Percentiles rank a stretch among this genome's conserved stretches.
phyloP scores from a whole-genome alignment of 129 eudicot species.

The Centaurea solstitialis region DNA sequence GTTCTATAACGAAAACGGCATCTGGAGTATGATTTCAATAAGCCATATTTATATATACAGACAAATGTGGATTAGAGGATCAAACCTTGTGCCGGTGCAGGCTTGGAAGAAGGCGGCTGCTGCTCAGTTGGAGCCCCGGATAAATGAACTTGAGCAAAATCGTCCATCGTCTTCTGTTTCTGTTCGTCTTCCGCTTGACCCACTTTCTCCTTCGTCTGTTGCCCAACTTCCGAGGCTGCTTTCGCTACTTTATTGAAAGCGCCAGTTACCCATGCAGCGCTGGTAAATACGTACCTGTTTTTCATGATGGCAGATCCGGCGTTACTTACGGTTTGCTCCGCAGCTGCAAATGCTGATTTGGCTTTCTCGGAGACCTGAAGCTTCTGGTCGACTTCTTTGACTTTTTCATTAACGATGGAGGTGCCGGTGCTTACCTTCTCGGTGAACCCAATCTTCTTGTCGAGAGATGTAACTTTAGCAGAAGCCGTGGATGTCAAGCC shows the following conservation, averaged over 20 bases:
- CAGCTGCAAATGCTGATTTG: slow-evolving; percentile 69
- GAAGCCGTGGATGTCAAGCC: slow-evolving; percentile 65
- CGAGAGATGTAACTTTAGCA: slow-evolving; percentile 66
- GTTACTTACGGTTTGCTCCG: slow-evolving; percentile 68
- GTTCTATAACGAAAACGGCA: background rate
- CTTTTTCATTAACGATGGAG: slow-evolving; percentile 64
- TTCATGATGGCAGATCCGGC: slow-evolving; percentile 87
- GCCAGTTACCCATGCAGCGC: slow-evolving; percentile 71
- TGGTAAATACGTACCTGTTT: slow-evolving; percentile 60
- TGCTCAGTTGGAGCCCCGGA: slow-evolving; percentile 54
- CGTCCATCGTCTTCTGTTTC: slow-evolving; percentile 66
- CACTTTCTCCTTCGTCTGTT: slow-evolving; percentile 76
- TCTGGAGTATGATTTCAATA: background rate
- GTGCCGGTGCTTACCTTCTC: slow-evolving; percentile 72
- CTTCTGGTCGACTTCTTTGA: slow-evolving; percentile 69
- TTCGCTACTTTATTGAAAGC: slow-evolving; percentile 66
- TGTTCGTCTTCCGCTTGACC: slow-evolving; percentile 52
- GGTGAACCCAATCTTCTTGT: slow-evolving; percentile 68
- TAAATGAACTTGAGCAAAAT: slow-evolving; percentile 69
- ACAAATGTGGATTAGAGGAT: slow-evolving; percentile 42
- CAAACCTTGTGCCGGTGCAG: slow-evolving; percentile 72
- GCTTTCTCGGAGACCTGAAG: slow-evolving; percentile 81
- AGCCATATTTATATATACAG: slow-evolving; percentile 25
- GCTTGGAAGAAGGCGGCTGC: slow-evolving; percentile 47
- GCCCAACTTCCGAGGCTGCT: slow-evolving; percentile 82